Conservation (phyloP, 495 filamentous ascomycete genomes). For the Hypoxylon fragiforme region DNA sequence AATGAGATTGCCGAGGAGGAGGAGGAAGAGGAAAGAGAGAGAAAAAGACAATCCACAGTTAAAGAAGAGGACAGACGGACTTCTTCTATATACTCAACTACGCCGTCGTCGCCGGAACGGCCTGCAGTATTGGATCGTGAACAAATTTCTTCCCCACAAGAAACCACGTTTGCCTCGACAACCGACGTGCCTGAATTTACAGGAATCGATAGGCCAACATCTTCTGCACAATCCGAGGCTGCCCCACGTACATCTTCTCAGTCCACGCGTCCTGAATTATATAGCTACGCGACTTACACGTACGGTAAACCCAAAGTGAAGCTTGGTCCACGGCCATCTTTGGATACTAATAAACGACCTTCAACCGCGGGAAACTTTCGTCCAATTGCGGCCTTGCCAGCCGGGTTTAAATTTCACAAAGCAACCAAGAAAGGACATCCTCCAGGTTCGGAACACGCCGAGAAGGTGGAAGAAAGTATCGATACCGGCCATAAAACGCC, state of each 20-base stretch:
- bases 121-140: slow-evolving; percentile 25
- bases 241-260: slow-evolving; percentile 62
- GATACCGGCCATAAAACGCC: slow-evolving; percentile 15
- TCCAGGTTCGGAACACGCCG: slow-evolving; percentile 25
- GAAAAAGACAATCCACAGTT: slow-evolving; percentile 52
- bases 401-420: slow-evolving; percentile 56
- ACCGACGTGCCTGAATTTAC: slow-evolving; percentile 45
- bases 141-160: slow-evolving; percentile 39
- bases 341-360: slow-evolving; percentile 67
- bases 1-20: slow-evolving; percentile 90
- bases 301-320: slow-evolving; percentile 75
- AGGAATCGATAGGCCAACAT: slow-evolving; percentile 41
- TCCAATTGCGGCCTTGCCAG: slow-evolving; percentile 71
- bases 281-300: slow-evolving; percentile 56
- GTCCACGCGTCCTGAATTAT: slow-evolving; percentile 67
- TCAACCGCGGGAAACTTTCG: slow-evolving; percentile 66
- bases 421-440: slow-evolving; percentile 46
- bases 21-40: slow-evolving; percentile 59
- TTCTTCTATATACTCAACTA: slow-evolving; percentile 35
- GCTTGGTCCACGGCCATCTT: slow-evolving; percentile 78
- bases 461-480: slow-evolving; percentile 37
- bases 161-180: slow-evolving; percentile 45
- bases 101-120: slow-evolving; percentile 21
- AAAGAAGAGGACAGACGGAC: slow-evolving; percentile 42
- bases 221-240: slow-evolving; percentile 43